Base-by-base conservation (phyloP, 164 flowering plant species). In the Aristolochia fimbriata region DNA sequence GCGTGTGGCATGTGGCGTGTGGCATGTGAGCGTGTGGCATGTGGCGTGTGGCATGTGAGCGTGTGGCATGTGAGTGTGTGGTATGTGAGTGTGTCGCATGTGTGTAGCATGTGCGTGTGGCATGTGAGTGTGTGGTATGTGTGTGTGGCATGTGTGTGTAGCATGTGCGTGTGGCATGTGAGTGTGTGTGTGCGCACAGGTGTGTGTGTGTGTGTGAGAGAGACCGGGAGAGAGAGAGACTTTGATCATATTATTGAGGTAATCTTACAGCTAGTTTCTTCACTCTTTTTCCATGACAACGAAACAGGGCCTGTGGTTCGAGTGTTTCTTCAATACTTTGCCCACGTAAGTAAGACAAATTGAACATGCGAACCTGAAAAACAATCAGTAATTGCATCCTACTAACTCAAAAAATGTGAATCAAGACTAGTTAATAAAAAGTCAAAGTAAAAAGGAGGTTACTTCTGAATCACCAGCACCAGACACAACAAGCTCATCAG, bases 391-490 rank as follows among this genome's bases (percentile, higher is more conserved):
- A 64, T 53, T 51, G 48, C 22, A 60, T 69, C 53, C 51, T 25
- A 49, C 23, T 19, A 46, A 31, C 24, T 50, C 53, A n/a, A n/a
- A 22, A 37, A 31, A 54, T 23, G 19, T 30, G 43, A 56, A 31
- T 23, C 15, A 56, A 17, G 3, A 4, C 5, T 15, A 31, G 8
- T 15, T 56, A 30, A 15, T 8, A 56, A 56, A 31, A 61, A 64
- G 31, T 3, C 15, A 52, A 6, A 9, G 3, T 22, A 6, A 11
- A 6, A n/a, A 37, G 43, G 49, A 69, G 20, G 62, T 71, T 82
- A 92, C 96, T 70, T 89, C 93, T 55, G 88, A 81, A 81, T 93
- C 98, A 66, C 79, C 96, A 58, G 98, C 98, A 45, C 97, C 96
- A 62, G 98, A 93, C 31, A 78, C 92, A 31, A 93, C 96, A 69